phyloP scores from a whole-genome alignment of 768 basidiomycete genomes.

The Pholiota microspora region DNA sequence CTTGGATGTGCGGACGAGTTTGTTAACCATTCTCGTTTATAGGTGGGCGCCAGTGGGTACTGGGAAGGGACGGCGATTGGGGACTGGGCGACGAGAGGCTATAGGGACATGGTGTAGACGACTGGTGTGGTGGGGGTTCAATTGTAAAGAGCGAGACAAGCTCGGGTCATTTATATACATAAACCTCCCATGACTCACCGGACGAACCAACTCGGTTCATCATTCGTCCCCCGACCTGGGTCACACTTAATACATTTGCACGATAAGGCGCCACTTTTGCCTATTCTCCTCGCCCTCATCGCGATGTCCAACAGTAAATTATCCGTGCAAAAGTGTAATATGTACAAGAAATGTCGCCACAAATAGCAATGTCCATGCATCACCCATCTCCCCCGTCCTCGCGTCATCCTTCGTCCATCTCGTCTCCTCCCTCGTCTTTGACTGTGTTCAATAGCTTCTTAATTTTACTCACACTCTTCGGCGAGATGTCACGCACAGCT shows the following conservation, averaged over 20 bases:
- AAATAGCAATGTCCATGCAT: constrained; percentile 24
- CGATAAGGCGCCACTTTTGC: constrained; percentile 25
- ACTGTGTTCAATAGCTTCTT: constrained; percentile 73
- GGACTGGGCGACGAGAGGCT: constrained; percentile 26
- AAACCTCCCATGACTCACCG: constrained; percentile 13
- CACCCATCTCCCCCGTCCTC: constrained; percentile 2
- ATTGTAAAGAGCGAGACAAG: constrained; percentile 17
- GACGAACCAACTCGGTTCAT: constrained; percentile 19
- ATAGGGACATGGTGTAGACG: constrained; percentile 43
- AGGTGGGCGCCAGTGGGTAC: constrained; percentile 35
- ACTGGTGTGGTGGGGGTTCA: constrained; percentile 15
- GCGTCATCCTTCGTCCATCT: constrained; percentile 75
- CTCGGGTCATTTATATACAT: constrained; percentile 25
- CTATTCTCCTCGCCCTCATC: constrained; percentile 1
- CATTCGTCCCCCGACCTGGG: constrained; percentile 7
- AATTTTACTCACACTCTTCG: constrained; percentile 83
- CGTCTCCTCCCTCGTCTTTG: constrained; percentile 62
- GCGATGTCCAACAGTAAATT: constrained; percentile 1
- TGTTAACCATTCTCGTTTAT: constrained; percentile 73
- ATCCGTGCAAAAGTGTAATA: constrained; percentile 16
- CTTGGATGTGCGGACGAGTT: constrained; percentile 75
- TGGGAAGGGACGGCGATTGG: constrained; percentile 25
- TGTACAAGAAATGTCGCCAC: constrained; percentile 33
- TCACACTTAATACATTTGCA: constrained; percentile 8
- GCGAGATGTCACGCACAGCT: constrained; percentile 89